A percentile compares a stretch with the other conserved stretches of the same genome.
Conservation (phyloP, 352 stramenopile species). For the Peronospora destructor region DNA sequence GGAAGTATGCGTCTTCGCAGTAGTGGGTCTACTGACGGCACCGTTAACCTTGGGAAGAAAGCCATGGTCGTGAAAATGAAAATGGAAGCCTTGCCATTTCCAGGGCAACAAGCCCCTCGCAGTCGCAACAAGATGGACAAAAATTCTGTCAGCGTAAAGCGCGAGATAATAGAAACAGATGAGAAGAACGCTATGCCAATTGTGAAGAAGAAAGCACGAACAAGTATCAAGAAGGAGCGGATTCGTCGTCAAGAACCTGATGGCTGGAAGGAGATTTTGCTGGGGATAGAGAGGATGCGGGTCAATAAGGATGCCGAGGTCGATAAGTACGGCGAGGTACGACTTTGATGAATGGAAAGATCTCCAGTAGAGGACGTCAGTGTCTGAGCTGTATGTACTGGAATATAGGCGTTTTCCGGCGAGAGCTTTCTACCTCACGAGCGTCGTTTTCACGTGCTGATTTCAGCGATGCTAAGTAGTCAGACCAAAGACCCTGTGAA, state of each 20-base stretch:
- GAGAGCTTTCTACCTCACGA: slow-evolving; percentile 35
- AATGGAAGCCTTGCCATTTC: not conserved
- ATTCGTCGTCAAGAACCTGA: slow-evolving; percentile 26
- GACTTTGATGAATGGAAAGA: slow-evolving; percentile 1
- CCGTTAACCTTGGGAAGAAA: slow-evolving; percentile 9
- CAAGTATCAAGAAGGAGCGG: slow-evolving; percentile 18
- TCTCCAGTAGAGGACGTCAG: not conserved
- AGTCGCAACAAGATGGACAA: slow-evolving; percentile 5
- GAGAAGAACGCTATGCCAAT: slow-evolving; percentile 3
- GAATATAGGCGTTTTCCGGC: slow-evolving; percentile 35
- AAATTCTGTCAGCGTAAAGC: slow-evolving; percentile 17
- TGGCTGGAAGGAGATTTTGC: slow-evolving; percentile 52
- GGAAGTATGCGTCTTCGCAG: slow-evolving; percentile 34
- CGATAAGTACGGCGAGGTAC: slow-evolving; percentile 60
- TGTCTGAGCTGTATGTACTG: not conserved
- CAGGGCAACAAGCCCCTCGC: slow-evolving; percentile 1
- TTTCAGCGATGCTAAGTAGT: slow-evolving; percentile 94
- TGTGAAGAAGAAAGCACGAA: slow-evolving; percentile 16
- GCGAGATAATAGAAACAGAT: slow-evolving; percentile 15
- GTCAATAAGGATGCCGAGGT: slow-evolving; percentile 57
- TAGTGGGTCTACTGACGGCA: slow-evolving; percentile 3
- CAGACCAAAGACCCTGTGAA: slow-evolving; percentile 95
- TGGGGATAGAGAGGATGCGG: slow-evolving; percentile 64
- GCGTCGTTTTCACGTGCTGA: slow-evolving; percentile 89
- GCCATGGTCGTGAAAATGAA: slow-evolving; percentile 9